Evolutionary conservation across 768 basidiomycete genomes (phyloP).

Genomic region (Phanerochaete sordida): DNA sequence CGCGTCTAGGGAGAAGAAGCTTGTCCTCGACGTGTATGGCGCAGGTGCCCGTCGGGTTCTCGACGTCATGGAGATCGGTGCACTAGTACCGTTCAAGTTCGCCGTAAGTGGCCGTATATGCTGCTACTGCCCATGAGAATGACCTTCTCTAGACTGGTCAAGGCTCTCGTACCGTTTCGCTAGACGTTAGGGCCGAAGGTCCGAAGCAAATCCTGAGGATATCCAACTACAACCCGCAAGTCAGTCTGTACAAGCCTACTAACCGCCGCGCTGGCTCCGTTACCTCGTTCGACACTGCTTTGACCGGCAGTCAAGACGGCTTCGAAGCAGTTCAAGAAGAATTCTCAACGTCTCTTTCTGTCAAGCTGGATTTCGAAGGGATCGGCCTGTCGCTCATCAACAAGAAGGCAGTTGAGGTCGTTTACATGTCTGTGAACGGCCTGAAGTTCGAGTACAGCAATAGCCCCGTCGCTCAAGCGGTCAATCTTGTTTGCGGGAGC

Average conservation of each 20-base stretch:
- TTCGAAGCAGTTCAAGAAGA: constrained; percentile 88
- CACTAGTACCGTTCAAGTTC: constrained; percentile 86
- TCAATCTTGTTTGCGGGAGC: constrained; percentile 78
- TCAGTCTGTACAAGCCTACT: constrained; percentile 84
- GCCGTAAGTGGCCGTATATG: constrained; percentile 39
- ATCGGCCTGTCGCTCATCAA: constrained; percentile 93
- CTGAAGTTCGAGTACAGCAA: constrained; percentile 84
- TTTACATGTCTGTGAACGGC: constrained; percentile 77
- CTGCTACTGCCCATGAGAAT: background rate
- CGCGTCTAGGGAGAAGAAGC: constrained; percentile 75
- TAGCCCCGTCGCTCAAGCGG: constrained; percentile 73
- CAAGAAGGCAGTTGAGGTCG: constrained; percentile 79
- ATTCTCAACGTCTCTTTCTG: constrained; percentile 55
- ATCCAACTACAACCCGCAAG: constrained; percentile 80
- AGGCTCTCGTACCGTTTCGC: constrained; percentile 65
- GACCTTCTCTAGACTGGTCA: constrained; percentile 41
- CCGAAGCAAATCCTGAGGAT: constrained; percentile 83
- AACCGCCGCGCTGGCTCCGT: constrained; percentile 46
- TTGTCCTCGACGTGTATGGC: constrained; percentile 61
- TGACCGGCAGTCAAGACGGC: constrained; percentile 64
- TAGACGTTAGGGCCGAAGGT: constrained; percentile 91
- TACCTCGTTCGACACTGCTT: constrained; percentile 58
- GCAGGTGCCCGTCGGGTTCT: constrained; percentile 58
- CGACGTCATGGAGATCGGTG: constrained; percentile 95
- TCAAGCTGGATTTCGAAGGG: constrained; percentile 80